Evolutionary conservation across 352 stramenopile species (phyloP).

Genomic region (Phytophthora tubulina): DNA sequence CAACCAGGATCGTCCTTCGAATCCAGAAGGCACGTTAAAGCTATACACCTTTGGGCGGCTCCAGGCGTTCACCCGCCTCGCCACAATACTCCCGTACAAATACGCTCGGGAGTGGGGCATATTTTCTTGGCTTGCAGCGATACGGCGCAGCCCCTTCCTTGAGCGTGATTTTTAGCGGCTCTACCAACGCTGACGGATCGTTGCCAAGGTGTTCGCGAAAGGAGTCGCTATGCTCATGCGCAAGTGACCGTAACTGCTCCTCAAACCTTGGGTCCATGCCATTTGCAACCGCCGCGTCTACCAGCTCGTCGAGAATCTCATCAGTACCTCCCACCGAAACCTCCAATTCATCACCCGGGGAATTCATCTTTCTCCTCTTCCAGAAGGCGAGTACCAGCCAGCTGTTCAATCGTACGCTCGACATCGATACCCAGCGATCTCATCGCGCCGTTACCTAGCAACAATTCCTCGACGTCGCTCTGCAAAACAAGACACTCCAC

Average conservation of each 20-base stretch:
- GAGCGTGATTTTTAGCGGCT: conserved; percentile 7
- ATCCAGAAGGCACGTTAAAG: too few species aligned
- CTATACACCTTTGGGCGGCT: too few species aligned
- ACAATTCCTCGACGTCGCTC: conserved; percentile 4
- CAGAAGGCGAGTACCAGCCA: background rate
- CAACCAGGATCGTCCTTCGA: too few species aligned
- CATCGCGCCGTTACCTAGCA: conserved; percentile 7
- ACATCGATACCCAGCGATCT: conserved; percentile 12
- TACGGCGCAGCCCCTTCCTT: background rate
- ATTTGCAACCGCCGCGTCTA: background rate
- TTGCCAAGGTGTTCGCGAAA: conserved; percentile 2
- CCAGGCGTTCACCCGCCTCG: too few species aligned
- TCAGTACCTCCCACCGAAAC: too few species aligned
- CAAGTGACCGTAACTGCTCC: background rate
- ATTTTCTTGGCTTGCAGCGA: conserved; percentile 12
- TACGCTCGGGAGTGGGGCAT: background rate
- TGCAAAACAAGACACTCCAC: background rate
- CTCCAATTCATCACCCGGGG: background rate
- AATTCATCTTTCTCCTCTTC: conserved; percentile 9
- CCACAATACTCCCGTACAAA: too few species aligned
- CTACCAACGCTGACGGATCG: background rate
- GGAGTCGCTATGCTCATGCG: conserved; percentile 3
- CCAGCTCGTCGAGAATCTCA: background rate
- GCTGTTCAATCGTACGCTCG: too few species aligned
- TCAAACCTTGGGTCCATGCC: background rate